Percentiles rank a stretch among this genome's conserved stretches.
These are phyloP conservation scores for Pseudogymnoascus sp. DNA, from an alignment of 2,329 filamentous ascomycete genomes.

Conservation along the genomic window DNA sequence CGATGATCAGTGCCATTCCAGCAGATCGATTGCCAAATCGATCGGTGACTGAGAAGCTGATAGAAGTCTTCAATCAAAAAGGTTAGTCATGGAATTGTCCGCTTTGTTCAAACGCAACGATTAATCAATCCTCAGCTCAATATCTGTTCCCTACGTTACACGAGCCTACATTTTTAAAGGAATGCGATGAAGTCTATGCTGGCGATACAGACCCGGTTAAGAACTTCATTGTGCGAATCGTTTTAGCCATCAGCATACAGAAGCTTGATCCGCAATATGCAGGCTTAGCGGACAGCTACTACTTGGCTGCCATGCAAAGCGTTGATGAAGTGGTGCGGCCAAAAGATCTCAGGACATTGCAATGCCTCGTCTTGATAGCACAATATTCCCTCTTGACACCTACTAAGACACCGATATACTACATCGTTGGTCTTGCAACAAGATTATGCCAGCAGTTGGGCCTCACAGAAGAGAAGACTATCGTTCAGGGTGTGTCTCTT, in stretches of 20 bases:
- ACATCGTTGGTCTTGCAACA: conserved; percentile 80
- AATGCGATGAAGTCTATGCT: conserved; percentile 73
- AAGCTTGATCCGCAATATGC: conserved; percentile 84
- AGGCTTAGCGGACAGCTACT: conserved; percentile 92
- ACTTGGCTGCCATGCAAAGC: conserved; percentile 76
- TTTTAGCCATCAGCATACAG: conserved; percentile 89
- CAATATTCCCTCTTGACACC: conserved; percentile 91
- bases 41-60: conserved; percentile 64
- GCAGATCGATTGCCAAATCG: conserved; percentile 67
- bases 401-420: conserved; percentile 86
- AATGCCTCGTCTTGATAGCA: conserved; percentile 79
- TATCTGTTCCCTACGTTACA: conserved; percentile 82
- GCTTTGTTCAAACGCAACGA: conserved; percentile 13
- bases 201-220: conserved; percentile 71
- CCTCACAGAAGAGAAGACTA: conserved; percentile 80
- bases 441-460: conserved; percentile 85
- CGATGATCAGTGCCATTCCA: conserved; percentile 77
- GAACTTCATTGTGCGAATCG: conserved; percentile 83
- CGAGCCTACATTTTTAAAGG: conserved; percentile 66
- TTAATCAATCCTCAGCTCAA: conserved; percentile 51
- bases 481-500: conserved; percentile 50
- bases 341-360: conserved; percentile 85
- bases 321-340: conserved; percentile 75
- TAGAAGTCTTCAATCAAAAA: conserved; percentile 81
- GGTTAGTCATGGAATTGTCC: conserved; percentile 39